These are phyloP conservation scores for Xylaria telfairii DNA, from an alignment of 495 filamentous ascomycete species.

Conservation along the genomic window DNA sequence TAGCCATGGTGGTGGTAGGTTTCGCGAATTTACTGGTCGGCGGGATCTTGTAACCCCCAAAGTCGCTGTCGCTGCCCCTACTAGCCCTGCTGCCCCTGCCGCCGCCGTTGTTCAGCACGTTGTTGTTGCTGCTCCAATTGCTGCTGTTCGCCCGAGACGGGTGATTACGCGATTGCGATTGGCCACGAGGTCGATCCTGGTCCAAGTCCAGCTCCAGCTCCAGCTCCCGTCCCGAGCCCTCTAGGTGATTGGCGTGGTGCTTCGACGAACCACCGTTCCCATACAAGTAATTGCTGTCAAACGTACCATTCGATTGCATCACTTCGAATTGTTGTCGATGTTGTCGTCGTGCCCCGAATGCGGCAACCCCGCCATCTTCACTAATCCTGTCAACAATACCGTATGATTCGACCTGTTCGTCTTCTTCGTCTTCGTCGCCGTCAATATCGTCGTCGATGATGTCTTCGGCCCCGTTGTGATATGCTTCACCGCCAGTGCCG, in stretches of 20 bases:
- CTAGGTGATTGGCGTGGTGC: background rate
- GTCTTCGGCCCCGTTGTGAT: background rate
- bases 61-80: slow-evolving; percentile 7
- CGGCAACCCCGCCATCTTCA: background rate
- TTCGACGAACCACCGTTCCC: background rate
- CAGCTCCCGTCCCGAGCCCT: background rate
- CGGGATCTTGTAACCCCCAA: background rate
- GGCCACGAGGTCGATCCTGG: background rate
- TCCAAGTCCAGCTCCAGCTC: background rate
- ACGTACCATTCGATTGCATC: background rate
- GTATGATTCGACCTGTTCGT: background rate
- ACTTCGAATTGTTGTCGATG: background rate
- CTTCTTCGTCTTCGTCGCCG: background rate
- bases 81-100: background rate
- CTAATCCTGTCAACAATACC: background rate
- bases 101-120: background rate
- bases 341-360: background rate
- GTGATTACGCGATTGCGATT: slow-evolving; percentile 6
- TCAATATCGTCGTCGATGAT: slow-evolving; percentile 12
- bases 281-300: slow-evolving; percentile 6
- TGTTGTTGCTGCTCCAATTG: background rate
- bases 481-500: background rate
- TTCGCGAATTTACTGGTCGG: background rate
- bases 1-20: background rate
- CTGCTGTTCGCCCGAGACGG: background rate